Conservation (phyloP, 148 eudicot species). For the Cornus florida region DNA sequence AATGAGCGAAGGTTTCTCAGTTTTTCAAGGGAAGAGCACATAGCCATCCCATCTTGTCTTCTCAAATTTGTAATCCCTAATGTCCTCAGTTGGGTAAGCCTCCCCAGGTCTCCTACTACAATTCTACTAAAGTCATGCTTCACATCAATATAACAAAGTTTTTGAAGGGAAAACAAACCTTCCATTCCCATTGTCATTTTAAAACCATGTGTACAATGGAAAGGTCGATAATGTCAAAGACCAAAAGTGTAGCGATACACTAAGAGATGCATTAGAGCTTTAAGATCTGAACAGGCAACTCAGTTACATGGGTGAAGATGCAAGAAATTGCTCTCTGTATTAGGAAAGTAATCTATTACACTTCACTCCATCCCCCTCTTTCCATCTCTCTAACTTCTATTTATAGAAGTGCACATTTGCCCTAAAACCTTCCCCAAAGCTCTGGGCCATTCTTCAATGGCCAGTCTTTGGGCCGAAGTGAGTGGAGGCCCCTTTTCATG, state of each 20-base stretch:
- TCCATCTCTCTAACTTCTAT: too few relatives aligned
- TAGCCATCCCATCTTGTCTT: not conserved
- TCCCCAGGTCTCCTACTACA: not conserved
- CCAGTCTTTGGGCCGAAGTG: too few relatives aligned
- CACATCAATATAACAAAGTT: conserved; percentile 3
- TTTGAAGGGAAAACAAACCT: not conserved
- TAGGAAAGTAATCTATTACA: too few relatives aligned
- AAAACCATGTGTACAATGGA: not conserved
- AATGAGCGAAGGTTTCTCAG: not conserved
- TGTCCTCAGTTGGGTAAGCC: not conserved
- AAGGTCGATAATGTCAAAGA: rapidly evolving
- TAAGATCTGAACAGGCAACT: conserved; percentile 15
- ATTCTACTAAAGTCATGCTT: not conserved
- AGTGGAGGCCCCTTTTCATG: too few relatives aligned
- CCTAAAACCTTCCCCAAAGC: too few relatives aligned
- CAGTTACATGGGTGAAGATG: not conserved
- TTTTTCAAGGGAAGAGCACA: not conserved
- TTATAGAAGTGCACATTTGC: too few relatives aligned
- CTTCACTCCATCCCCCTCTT: too few relatives aligned
- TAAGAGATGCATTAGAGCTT: not conserved
- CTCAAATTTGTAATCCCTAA: not conserved
- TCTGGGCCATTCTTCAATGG: too few relatives aligned
- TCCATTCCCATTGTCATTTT: not conserved
- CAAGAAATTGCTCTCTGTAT: too few relatives aligned
- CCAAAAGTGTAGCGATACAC: not conserved